Conservation (phyloP, 192 early-diverging fungal species). For the Coemansia sp. region DNA sequence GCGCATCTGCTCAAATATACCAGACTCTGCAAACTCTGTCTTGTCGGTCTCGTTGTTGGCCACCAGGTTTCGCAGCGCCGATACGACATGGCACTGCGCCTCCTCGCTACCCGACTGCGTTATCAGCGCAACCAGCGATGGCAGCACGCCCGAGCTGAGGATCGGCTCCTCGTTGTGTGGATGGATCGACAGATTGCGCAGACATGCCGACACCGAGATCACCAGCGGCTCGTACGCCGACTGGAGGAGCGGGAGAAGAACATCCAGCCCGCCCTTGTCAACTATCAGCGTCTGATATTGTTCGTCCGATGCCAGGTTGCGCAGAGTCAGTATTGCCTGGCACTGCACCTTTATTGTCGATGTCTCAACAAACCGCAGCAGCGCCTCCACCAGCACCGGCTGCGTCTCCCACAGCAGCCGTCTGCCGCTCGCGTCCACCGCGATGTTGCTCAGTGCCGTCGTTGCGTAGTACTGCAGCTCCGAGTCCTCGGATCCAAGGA, state of each 20-base stretch:
- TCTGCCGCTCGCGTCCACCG: constrained; percentile 72
- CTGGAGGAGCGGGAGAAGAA: constrained; percentile 71
- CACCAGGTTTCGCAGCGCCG: constrained; percentile 79
- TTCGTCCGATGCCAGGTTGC: constrained; percentile 79
- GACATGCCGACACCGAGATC: constrained; percentile 80
- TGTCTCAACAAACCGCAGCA: constrained; percentile 77
- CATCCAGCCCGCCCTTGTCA: constrained; percentile 68
- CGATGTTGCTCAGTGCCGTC: constrained; percentile 87
- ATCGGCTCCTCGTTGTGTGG: constrained; percentile 82
- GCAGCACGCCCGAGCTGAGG: constrained; percentile 75
- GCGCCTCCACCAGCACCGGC: constrained; percentile 67
- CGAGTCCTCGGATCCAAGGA: constrained; percentile 72
- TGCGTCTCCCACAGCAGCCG: constrained; percentile 72
- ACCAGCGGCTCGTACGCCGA: constrained; percentile 75
- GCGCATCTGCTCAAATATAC: constrained; percentile 71
- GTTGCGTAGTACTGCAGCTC: constrained; percentile 91
- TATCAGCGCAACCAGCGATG: constrained; percentile 43
- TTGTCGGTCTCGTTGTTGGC: constrained; percentile 76
- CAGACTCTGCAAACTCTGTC: constrained; percentile 69
- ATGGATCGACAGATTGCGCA: constrained; percentile 90
- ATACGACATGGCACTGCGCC: constrained; percentile 85
- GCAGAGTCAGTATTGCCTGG: constrained; percentile 82
- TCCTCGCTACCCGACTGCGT: constrained; percentile 68
- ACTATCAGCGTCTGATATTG: constrained; percentile 87
- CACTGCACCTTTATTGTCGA: constrained; percentile 81